These are phyloP conservation scores for Trichosphaerium sp. DNA, from an alignment of 78 protist species.

Conservation along the genomic window DNA sequence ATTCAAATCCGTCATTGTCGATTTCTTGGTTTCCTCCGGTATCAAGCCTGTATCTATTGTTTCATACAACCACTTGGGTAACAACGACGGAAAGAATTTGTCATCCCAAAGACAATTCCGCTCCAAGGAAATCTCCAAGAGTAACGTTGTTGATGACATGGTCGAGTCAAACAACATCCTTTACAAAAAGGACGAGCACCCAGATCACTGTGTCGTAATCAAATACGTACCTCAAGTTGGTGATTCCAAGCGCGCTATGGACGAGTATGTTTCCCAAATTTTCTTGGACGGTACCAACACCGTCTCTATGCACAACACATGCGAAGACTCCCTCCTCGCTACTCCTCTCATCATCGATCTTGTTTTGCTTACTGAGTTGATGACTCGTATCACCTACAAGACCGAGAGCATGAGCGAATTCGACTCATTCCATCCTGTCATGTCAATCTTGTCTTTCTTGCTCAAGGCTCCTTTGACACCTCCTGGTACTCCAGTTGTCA, in stretches of 20 bases:
- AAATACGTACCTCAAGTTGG: slow-evolving; percentile 98
- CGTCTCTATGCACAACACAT: slow-evolving; percentile 74
- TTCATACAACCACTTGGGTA: slow-evolving; percentile 99
- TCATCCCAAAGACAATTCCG: slow-evolving; percentile 91
- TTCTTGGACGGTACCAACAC: slow-evolving; percentile 96
- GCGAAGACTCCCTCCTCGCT: slow-evolving; percentile 94
- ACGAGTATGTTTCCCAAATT: slow-evolving; percentile 92
- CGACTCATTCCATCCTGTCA: slow-evolving; percentile 68
- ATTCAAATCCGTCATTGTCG: slow-evolving; percentile 96
- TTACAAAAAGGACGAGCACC: slow-evolving; percentile 86
- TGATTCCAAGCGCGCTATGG: slow-evolving; percentile 99
- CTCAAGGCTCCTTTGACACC: slow-evolving; percentile 94
- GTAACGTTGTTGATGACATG: slow-evolving; percentile 98
- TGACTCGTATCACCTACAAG: slow-evolving; percentile 56
- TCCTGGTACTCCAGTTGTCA: slow-evolving; percentile 85
- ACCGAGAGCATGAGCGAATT: slow-evolving; percentile 19
- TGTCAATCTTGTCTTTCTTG: slow-evolving; percentile 70
- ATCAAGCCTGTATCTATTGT: slow-evolving; percentile 89
- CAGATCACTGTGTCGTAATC: slow-evolving; percentile 97
- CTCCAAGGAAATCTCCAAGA: slow-evolving; percentile 97
- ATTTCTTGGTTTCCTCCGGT: slow-evolving; percentile 96
- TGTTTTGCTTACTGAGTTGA: slow-evolving; percentile 78
- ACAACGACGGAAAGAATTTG: slow-evolving; percentile 99
- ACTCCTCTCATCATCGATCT: slow-evolving; percentile 97
- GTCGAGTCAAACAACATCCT: slow-evolving; percentile 83